phyloP scores from a whole-genome alignment of 2,329 filamentous ascomycete genomes.

The Reticulascus tulasneorum region DNA sequence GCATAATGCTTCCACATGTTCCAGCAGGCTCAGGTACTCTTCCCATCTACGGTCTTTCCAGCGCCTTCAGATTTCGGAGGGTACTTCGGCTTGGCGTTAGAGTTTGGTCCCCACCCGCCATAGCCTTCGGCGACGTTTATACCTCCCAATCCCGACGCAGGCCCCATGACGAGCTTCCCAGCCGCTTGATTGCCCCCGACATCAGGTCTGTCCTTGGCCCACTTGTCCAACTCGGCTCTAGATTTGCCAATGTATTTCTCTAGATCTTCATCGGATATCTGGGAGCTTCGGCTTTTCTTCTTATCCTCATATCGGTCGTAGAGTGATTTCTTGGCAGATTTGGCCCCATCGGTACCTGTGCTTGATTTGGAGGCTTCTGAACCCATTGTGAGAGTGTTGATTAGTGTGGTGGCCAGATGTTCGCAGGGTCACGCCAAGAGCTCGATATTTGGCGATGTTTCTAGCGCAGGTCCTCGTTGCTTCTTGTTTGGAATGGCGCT shows the following conservation, averaged over 20 bases:
- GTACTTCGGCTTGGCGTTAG: slow-evolving; percentile 29
- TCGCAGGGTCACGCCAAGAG: too few relatives aligned
- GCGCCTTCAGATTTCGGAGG: too few relatives aligned
- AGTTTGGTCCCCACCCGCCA: slow-evolving; percentile 30
- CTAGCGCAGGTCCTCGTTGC: too few relatives aligned
- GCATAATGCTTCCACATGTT: too few relatives aligned
- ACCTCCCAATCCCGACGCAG: slow-evolving; percentile 25
- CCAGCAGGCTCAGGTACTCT: too few relatives aligned
- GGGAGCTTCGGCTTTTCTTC: slow-evolving; percentile 21
- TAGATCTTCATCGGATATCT: slow-evolving; percentile 34
- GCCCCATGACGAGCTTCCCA: slow-evolving; percentile 26
- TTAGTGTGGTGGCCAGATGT: too few relatives aligned
- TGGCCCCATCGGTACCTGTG: too few relatives aligned
- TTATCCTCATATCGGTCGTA: slow-evolving; percentile 27
- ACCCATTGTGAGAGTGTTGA: too few relatives aligned
- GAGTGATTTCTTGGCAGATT: slow-evolving; percentile 26
- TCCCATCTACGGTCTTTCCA: too few relatives aligned
- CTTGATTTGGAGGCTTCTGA: too few relatives aligned
- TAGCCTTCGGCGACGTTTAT: slow-evolving; percentile 22
- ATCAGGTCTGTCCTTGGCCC: slow-evolving; percentile 33
- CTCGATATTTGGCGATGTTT: too few relatives aligned
- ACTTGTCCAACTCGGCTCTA: slow-evolving; percentile 25
- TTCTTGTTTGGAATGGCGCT: too few relatives aligned
- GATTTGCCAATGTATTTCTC: slow-evolving; percentile 37
- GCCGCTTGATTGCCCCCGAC: slow-evolving; percentile 36